Evolutionary conservation across 2,329 filamentous ascomycete species (phyloP), one percentile per base, ranked within the genome.

Genomic region (Sclerotinia trifoliorum): DNA sequence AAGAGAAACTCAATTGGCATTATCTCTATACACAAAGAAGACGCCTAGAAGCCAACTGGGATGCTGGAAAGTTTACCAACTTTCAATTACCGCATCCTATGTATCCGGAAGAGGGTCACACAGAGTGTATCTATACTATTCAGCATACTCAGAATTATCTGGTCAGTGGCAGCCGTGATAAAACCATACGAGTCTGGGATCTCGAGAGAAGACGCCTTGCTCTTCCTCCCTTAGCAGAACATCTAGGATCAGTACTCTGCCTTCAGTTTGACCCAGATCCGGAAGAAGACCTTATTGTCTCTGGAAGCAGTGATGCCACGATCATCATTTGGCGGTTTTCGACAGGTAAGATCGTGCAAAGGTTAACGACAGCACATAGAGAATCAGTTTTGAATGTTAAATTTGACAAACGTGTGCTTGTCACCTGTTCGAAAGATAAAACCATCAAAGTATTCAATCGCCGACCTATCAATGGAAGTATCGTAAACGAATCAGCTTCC

Each of bases 351-450:
- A 86, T 92, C 48, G 80, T 98, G 17, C 91, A 94, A 75, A 88
- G 88, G 68, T 86, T 98, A 44, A 83, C 83, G 1, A 84, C 87
- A 56, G 94, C 94, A 0, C 95, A 99, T 77, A 82, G 84, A 42
- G 95, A 99, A 78, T 97, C 94, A 0, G 94, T 99, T 0, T 82
- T 99, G 21, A 98, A 98, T 76, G 88, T 99, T 68, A 88, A 92
- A 70, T 99, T 98, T 73, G 94, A 98, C 77, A 90, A 92, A 72
- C 87, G 92, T 11, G 96, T 96, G 71, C 84, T 99, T 5, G 93
- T 98, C 17, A 99, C 95, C 0, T 98, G 95, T 76, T 98, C 94
- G 61, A 99, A 99, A 78, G 95, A 99, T 79, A 96, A 94, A 79
- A 90, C 90, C 0, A 97, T 99, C 83, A 97, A 97, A 79, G 89